Base-by-base conservation (phyloP, 2,329 filamentous ascomycete species). In the Colletotrichum sp. region DNA sequence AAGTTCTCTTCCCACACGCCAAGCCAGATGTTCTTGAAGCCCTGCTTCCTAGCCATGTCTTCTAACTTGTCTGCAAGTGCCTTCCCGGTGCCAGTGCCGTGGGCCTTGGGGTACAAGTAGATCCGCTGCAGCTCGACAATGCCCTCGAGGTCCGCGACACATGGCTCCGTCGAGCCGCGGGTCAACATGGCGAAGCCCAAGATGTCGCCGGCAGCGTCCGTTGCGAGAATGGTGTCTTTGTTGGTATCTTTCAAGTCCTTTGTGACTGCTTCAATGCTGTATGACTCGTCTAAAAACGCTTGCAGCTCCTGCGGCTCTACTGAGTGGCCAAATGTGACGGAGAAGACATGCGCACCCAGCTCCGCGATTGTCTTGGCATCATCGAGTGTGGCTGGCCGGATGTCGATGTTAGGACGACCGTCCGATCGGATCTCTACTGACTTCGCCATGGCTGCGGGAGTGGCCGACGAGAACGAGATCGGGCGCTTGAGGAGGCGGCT, bases 1-100 rank as follows among this genome's bases (percentile, higher is more conserved):
- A 70, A 44, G 69, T 88, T 89, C 77, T 88, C 85, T 67, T 89
- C 85, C 87, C 87, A 89, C 12, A 89, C 87, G 0, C 87, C 87
- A 12, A 89, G 78, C 87, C 87, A 89, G 21, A 89, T 80, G 30
- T 84, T 80, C 65, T 78, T 80, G 36, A 84, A 87, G 0, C 84
- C 86, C 32, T 84, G 80, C 6, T 82, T 78, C 62, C 80, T 79
- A 2, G 87, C 86, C 75, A 86, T 79, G 2, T 71, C 77, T 77
- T 85, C 84, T 13, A 83, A 74, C 18, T 66, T 76, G 12, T 69
- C 73, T 57, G 80, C 82, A n/a, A 87, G 78, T 34, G 79, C 76
- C 66, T 79, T 84, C 6, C 84, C 88, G 2, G 88, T 79, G 0
- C 87, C 87, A 13, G 72, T 78, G 0, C 87, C 87, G 55, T 88